Percentiles rank a stretch among this genome's conserved stretches.
These are phyloP conservation scores for Aristolochia californica DNA, from an alignment of 164 flowering plant genomes.

Conservation along the genomic window DNA sequence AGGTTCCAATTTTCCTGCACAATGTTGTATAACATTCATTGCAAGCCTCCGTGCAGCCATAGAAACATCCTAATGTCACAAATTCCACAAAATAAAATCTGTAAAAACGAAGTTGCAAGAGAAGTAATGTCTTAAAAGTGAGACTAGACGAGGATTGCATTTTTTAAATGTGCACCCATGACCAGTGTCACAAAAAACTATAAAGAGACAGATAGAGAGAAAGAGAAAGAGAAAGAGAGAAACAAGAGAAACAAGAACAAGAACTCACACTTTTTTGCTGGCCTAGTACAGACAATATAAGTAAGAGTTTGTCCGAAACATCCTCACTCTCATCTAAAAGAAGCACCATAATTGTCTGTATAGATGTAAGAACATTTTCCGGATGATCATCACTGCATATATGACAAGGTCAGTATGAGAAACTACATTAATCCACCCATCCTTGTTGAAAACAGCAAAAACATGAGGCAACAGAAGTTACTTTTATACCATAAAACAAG, in stretches of 20 bases:
- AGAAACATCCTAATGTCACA: conserved; percentile 41
- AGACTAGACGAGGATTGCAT: conserved; percentile 2
- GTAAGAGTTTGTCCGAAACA: conserved; percentile 56
- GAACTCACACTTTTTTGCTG: conserved; percentile 55
- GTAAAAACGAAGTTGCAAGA: conserved; percentile 2
- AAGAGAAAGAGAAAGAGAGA: no score
- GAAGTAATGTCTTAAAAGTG: conserved; percentile 6
- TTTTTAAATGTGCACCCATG: not conserved
- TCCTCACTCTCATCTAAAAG: conserved; percentile 98
- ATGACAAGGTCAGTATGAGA: not conserved
- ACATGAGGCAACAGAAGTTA: not conserved
- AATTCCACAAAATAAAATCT: conserved; percentile 16
- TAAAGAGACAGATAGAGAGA: not conserved
- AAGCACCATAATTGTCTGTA: conserved; percentile 84
- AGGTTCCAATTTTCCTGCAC: conserved; percentile 82
- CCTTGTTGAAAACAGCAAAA: not conserved
- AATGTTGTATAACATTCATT: conserved; percentile 71
- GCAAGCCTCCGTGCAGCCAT: conserved; percentile 83
- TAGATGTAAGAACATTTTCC: conserved; percentile 63
- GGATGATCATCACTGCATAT: conserved; percentile 84
- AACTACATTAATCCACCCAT: not conserved
- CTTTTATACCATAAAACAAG: not conserved
- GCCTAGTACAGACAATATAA: conserved; percentile 61
- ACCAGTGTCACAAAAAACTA: conserved; percentile 3
- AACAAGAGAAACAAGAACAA: not conserved